These are phyloP conservation scores for Eutrema heterophyllum DNA, from an alignment of 345 rosid genomes.

Conservation along the genomic window DNA sequence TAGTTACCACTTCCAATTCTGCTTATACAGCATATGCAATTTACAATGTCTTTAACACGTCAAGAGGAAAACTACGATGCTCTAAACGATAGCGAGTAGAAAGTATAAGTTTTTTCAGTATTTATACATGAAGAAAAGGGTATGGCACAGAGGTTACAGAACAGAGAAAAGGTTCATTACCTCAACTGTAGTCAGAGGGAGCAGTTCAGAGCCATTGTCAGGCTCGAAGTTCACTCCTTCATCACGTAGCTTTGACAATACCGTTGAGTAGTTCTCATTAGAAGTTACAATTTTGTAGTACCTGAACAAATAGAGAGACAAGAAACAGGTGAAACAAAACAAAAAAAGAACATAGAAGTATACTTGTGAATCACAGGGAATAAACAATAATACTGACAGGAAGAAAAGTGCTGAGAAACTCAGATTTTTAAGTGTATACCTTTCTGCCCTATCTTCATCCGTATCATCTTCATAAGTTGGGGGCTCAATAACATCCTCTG, in stretches of 20 bases:
- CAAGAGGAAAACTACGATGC: not conserved
- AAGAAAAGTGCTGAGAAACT: not conserved
- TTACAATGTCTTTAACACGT: not conserved
- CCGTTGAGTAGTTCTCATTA: slow-evolving; percentile 56
- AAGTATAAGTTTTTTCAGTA: not conserved
- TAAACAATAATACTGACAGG: not conserved
- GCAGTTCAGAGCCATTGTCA: slow-evolving; percentile 89
- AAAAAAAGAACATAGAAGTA: not conserved
- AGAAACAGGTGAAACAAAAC: slow-evolving; percentile 5
- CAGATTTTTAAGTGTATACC: slow-evolving; percentile 33
- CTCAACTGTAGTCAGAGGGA: slow-evolving; percentile 71
- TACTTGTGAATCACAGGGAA: not conserved
- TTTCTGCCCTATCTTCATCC: slow-evolving; percentile 63
- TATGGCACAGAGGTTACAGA: not conserved
- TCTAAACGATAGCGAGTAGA: not conserved
- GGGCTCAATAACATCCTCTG: slow-evolving; percentile 95
- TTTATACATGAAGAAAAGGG: not conserved
- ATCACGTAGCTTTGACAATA: slow-evolving; percentile 62
- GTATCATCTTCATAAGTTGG: slow-evolving; percentile 59
- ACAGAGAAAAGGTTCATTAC: slow-evolving; percentile 28
- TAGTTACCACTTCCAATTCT: not conserved
- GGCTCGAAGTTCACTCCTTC: slow-evolving; percentile 78
- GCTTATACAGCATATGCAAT: not conserved
- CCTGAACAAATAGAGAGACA: slow-evolving; percentile 37
- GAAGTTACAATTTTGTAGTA: slow-evolving; percentile 78